Evolutionary conservation across 345 rosid species (phyloP).

Genomic region (Salix exigua): DNA sequence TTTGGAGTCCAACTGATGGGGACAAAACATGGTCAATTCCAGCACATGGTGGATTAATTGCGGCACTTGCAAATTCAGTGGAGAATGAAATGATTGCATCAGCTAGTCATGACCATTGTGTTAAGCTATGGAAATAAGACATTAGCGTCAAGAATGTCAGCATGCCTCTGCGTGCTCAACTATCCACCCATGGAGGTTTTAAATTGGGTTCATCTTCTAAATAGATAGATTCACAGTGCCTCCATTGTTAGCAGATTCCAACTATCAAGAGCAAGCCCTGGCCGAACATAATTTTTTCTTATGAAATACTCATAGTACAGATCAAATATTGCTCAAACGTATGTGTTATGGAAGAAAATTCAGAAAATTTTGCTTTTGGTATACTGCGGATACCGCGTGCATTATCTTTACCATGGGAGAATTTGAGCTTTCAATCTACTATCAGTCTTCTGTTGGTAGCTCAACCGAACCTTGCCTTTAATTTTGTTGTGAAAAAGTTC

Average conservation of each 20-base stretch:
- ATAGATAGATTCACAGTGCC: not conserved
- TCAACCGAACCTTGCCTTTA: too few species aligned
- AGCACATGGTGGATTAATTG: constrained; percentile 27
- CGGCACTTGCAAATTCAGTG: constrained; percentile 20
- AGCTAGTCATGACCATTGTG: constrained; percentile 31
- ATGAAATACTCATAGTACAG: too few species aligned
- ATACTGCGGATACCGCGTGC: too few species aligned
- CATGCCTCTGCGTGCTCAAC: not conserved
- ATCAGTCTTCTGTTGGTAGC: too few species aligned
- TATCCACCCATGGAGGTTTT: not conserved
- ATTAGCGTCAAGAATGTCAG: not conserved
- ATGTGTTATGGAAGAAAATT: too few species aligned
- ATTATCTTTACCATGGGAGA: too few species aligned
- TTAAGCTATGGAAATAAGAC: constrained; percentile 33
- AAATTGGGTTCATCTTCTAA: not conserved
- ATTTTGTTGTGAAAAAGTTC: too few species aligned
- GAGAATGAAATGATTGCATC: constrained; percentile 29
- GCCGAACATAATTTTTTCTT: not conserved
- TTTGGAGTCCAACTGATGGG: constrained; percentile 35
- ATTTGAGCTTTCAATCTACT: too few species aligned
- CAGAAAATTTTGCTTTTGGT: too few species aligned
- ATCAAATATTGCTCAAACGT: too few species aligned
- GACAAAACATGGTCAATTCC: constrained; percentile 13
- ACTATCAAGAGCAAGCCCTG: not conserved
- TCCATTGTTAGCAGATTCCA: not conserved